Base-by-base conservation (phyloP, 768 basidiomycete species). In the Exsudoporus frostii region DNA sequence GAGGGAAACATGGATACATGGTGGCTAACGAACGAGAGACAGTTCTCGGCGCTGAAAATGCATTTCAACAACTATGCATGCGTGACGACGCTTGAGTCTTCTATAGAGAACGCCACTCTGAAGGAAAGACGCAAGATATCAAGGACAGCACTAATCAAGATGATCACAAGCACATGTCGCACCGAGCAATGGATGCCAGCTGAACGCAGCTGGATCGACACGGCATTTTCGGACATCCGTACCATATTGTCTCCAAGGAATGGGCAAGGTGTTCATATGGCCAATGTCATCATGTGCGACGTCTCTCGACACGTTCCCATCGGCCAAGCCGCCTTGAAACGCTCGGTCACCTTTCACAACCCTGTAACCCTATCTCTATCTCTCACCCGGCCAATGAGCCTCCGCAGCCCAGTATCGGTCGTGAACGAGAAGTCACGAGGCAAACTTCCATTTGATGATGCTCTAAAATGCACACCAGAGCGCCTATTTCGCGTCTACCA, bases 41-140 rank as follows among this genome's bases (percentile, higher is more conserved):
- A 49, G 40, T 53, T 78, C 48, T 62, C 56, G 24, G 45, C 42
- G 10, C 54, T 69, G 34, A 58, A 59, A 10, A 76, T 77, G 61
- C 40, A 52, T 24, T 74, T 75, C 7, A 55, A 65, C 20, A 68
- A 57, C 11, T 64, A 73, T 22, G 75, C 72, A 10, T 77, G 76
- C 55, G 65, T 77, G 51, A 76, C 74, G 13, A 70, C 73, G 6
- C 61, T 68, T 2, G 42, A 47, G 25, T 33, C 62, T 33, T 13
- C 34, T 7, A 45, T n/a, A 29, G 53, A 40, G 39, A 61, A 45
- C 19, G 22, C 51, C 13, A 52, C 41, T 36, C 39, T 64, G 32
- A 38, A 14, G 27, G 51, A 54, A 44, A 64, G 64, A 48, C 59
- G 43, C 20, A 49, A 40, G 17, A 50, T 67, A 45, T 71, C 71